These are phyloP conservation scores for Cystofilobasidium macerans DNA, from an alignment of 768 basidiomycete genomes.

Conservation along the genomic window DNA sequence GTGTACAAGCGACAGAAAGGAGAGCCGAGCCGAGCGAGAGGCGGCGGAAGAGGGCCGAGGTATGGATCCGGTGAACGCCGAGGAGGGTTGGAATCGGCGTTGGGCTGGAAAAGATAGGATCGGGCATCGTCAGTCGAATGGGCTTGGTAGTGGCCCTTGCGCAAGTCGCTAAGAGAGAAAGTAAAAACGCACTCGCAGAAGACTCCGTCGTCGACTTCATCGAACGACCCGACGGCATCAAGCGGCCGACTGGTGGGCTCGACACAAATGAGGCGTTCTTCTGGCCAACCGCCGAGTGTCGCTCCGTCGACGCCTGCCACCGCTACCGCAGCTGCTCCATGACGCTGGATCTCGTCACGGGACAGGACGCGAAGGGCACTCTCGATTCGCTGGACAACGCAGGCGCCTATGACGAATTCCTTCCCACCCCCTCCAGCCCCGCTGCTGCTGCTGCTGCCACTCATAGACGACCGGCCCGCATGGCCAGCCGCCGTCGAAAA, in stretches of 20 bases:
- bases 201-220: conserved; percentile 14
- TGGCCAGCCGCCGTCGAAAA: background rate
- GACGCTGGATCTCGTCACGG: conserved; percentile 6
- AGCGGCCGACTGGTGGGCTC: background rate
- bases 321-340: no score
- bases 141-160: background rate
- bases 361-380: conserved; percentile 4
- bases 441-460: background rate
- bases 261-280: background rate
- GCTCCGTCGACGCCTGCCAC: background rate
- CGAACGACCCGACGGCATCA: conserved; percentile 3
- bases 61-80: conserved; percentile 24
- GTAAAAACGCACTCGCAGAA: conserved; percentile 25
- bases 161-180: background rate
- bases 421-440: no score
- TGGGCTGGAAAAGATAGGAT: conserved; percentile 7
- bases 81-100: conserved; percentile 6
- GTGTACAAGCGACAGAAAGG: background rate
- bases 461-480: no score
- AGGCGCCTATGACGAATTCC: conserved; percentile 15
- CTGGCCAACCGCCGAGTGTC: background rate
- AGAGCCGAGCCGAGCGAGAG: conserved; percentile 15
- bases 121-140: background rate
- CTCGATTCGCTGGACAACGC: conserved; percentile 23
- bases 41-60: background rate